Base-by-base conservation (phyloP, 257 asterid species). In the Plectranthus barbatus region DNA sequence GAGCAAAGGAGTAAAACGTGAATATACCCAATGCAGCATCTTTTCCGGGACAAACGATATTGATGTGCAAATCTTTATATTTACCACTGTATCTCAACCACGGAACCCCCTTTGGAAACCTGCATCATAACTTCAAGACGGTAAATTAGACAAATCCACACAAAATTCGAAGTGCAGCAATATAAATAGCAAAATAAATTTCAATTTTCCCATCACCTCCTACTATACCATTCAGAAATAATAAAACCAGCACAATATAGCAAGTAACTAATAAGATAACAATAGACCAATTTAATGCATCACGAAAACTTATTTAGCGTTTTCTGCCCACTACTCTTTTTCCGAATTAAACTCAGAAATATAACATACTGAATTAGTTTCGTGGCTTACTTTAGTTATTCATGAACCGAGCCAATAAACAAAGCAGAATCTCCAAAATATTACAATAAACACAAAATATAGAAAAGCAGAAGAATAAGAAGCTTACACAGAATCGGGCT, bases 101-200 rank as follows among this genome's bases (percentile, higher is more conserved):
- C 9, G 99, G 99, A 20, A 87, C 95, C 31, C 94, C 95, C 68
- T 85, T 78, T 0, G 99, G 97, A 46, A 85, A 93, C 81, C 99
- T 93, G 85, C 81, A 80, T 69, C 68, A 76, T 18, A 50, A 52
- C 41, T 55, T 66, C 52, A 36, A 47, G 13, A 56, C 5, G 42
- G 48, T 21, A 55, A 67, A 44, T 15, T 4, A 37, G 19, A 23
- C 42, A 58, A 65, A 21, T 58, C 41, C 49, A 45, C n/a, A 37
- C 15, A 15, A 46, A 18, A 13, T 17, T 26, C 11, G 18, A 20
- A 18, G 68, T 14, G 37, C 6, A 42, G 31, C 4, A 21, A 60
- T 13, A 23, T 11, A 3, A 14, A 18, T 13, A 49, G 44, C 11
- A 13, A 46, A 7, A 17, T 11, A 34, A 24, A 19, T 10, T 41